Evolutionary conservation across 805 yeast species (phyloP).

Genomic region (Spathaspora passalidarum): DNA sequence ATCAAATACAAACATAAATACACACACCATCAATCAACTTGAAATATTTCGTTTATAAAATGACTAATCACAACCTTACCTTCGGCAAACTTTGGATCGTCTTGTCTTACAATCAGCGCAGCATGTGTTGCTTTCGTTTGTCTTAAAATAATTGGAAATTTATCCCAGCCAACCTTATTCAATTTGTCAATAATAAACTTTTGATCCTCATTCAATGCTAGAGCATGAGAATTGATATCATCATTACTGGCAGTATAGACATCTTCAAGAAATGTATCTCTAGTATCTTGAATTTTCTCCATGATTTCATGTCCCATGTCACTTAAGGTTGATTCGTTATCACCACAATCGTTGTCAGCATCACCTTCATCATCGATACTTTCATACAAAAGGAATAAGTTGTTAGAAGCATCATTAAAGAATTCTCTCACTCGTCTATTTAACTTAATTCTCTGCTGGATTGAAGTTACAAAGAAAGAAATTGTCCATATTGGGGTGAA

Average conservation of each 20-base stretch:
- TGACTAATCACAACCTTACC: constrained; percentile 69
- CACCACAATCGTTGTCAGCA: constrained; percentile 4
- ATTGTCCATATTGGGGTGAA: constrained; percentile 63
- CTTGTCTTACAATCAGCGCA: constrained; percentile 69
- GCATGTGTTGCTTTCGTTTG: constrained; percentile 72
- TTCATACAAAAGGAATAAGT: constrained; percentile 27
- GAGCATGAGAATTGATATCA: background rate
- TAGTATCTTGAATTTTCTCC: constrained; percentile 50
- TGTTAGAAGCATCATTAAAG: constrained; percentile 23
- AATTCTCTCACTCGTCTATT: constrained; percentile 26
- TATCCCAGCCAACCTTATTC: constrained; percentile 63
- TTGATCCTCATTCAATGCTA: constrained; percentile 40
- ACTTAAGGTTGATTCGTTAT: constrained; percentile 1
- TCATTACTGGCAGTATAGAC: constrained; percentile 53
- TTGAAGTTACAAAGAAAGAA: constrained; percentile 48
- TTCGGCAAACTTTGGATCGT: constrained; percentile 52
- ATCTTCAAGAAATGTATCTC: constrained; percentile 64
- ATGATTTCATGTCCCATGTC: constrained; percentile 15
- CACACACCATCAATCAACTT: background rate
- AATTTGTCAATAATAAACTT: constrained; percentile 50
- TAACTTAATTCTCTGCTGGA: constrained; percentile 34
- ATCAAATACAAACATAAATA: background rate
- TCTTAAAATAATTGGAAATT: constrained; percentile 67
- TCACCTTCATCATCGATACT: constrained; percentile 7
- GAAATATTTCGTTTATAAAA: constrained; percentile 46